phyloP scores from a whole-genome alignment of 176 grass and related monocot species.

The Aegilops bicornis region DNA sequence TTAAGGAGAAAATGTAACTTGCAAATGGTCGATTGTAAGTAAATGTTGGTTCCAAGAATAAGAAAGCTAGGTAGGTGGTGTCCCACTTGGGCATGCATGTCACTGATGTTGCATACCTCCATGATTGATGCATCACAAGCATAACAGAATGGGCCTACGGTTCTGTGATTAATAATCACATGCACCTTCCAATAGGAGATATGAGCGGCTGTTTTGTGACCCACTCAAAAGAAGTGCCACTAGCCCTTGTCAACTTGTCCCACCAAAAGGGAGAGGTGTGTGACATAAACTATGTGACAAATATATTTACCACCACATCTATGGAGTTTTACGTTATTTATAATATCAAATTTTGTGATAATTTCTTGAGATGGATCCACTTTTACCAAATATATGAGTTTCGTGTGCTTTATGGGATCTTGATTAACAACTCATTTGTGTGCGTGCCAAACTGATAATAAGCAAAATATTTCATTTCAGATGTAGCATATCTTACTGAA shows the following conservation, averaged over 20 bases:
- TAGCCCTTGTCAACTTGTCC: constrained; percentile 32
- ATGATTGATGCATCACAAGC: constrained; percentile 27
- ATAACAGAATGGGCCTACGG: constrained; percentile 21
- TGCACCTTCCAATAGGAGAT: constrained; percentile 12
- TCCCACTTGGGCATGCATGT: neutral
- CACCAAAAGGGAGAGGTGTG: neutral
- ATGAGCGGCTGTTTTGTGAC: neutral
- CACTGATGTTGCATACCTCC: constrained; percentile 5
- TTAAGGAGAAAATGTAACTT: neutral
- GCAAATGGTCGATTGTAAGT: neutral
- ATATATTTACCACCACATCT: neutral
- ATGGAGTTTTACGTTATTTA: neutral
- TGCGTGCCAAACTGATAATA: neutral
- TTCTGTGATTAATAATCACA: constrained; percentile 29
- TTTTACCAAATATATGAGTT: neutral
- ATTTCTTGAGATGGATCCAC: neutral
- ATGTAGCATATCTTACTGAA: neutral
- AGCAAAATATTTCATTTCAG: neutral
- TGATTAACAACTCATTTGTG: neutral
- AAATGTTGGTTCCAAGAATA: neutral
- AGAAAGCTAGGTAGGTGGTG: neutral
- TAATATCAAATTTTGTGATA: neutral
- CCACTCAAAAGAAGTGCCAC: constrained; percentile 40
- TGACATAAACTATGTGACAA: neutral
- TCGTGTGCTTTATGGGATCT: neutral